These are phyloP conservation scores for Waltergamsia citrina DNA, from an alignment of 2,329 filamentous ascomycete genomes.

Conservation along the genomic window DNA sequence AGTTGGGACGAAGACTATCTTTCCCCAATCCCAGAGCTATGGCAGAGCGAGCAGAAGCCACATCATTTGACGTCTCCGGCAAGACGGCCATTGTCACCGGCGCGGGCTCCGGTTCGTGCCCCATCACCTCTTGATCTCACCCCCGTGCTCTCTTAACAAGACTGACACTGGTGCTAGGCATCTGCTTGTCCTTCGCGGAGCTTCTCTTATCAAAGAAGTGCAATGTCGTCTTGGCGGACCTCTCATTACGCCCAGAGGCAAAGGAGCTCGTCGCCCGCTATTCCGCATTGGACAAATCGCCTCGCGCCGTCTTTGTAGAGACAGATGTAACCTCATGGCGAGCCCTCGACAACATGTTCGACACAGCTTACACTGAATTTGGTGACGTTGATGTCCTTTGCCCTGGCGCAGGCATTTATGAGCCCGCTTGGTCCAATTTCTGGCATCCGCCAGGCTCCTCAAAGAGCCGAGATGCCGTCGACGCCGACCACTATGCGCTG, in stretches of 20 bases:
- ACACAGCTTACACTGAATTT: slow-evolving; percentile 21
- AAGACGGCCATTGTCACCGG: slow-evolving; percentile 19
- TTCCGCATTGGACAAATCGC: slow-evolving; percentile 6
- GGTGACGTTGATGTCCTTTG: slow-evolving; percentile 30
- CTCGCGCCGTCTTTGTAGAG: slow-evolving; percentile 28
- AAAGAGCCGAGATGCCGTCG: slow-evolving; percentile 17
- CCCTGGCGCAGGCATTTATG: slow-evolving; percentile 36
- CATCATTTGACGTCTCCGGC: slow-evolving; percentile 13
- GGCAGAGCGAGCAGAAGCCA: too few species aligned
- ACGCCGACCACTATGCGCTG: slow-evolving; percentile 19
- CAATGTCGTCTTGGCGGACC: slow-evolving; percentile 35
- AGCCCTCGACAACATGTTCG: slow-evolving; percentile 23
- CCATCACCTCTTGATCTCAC: neutral
- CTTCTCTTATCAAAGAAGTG: slow-evolving; percentile 29
- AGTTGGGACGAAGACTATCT: too few species aligned
- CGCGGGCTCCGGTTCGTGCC: slow-evolving; percentile 14
- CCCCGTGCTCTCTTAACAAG: neutral
- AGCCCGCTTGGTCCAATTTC: slow-evolving; percentile 31
- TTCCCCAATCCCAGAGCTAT: too few species aligned
- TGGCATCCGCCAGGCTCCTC: slow-evolving; percentile 28
- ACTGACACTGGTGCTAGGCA: slow-evolving; percentile 16
- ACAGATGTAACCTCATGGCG: slow-evolving; percentile 35
- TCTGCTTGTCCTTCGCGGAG: slow-evolving; percentile 32
- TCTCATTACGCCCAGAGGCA: slow-evolving; percentile 31
- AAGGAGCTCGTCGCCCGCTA: slow-evolving; percentile 16